These are phyloP conservation scores for Trichosporon coremiiforme DNA, from an alignment of 1,284 basidiomycete genomes.

Conservation along the genomic window DNA sequence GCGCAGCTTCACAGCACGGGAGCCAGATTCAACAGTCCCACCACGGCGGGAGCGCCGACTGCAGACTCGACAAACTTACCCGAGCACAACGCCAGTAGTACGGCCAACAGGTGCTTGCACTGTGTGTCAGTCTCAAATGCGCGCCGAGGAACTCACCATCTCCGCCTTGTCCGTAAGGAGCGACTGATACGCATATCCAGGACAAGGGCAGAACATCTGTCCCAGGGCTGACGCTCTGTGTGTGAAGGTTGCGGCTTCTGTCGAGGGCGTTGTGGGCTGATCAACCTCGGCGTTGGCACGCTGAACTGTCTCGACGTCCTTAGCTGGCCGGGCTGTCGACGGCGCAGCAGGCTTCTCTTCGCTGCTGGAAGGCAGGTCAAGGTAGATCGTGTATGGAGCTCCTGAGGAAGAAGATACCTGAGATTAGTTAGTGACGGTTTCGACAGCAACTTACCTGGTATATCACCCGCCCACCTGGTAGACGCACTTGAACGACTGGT, in stretches of 20 bases:
- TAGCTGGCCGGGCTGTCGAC: background rate
- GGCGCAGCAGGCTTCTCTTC: background rate
- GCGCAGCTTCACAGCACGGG: background rate
- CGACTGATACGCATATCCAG: conserved; percentile 49
- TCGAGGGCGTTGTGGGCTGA: background rate
- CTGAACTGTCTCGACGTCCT: background rate
- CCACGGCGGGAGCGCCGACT: conserved; percentile 36
- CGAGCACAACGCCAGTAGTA: conserved; percentile 41
- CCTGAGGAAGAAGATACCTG: conserved; percentile 47
- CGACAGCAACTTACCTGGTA: conserved; percentile 38
- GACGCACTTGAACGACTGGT: conserved; percentile 37
- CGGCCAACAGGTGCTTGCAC: conserved; percentile 53
- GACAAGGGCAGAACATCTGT: conserved; percentile 49
- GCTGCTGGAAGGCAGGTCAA: conserved; percentile 30
- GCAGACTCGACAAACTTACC: conserved; percentile 37
- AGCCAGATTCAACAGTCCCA: conserved; percentile 34
- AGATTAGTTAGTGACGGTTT: background rate
- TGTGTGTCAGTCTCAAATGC: conserved; percentile 23
- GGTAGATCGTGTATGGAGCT: conserved; percentile 46
- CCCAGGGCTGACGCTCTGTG: conserved; percentile 16
- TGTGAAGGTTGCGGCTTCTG: background rate
- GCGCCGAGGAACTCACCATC: conserved; percentile 37
- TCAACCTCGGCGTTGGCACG: background rate
- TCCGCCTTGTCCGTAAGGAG: conserved; percentile 40
- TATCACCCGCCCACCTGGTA: conserved; percentile 38